Evolutionary conservation across 495 filamentous ascomycete species (phyloP), one percentile per base, ranked within the genome.

Genomic region (Entonaema liquescens): DNA sequence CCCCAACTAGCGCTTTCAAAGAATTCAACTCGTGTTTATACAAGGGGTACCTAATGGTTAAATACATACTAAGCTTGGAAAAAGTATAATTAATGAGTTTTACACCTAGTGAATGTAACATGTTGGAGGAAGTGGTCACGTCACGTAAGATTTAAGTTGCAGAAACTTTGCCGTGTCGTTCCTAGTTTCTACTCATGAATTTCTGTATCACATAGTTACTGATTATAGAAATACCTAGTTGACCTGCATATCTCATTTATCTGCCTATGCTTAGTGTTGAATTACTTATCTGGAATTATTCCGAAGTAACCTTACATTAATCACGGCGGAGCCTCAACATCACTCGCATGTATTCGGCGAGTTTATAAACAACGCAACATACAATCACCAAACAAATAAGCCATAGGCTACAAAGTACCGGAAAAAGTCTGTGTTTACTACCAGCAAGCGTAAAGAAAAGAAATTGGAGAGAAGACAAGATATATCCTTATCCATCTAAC

Each of bases 361-460:
- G 42, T 3, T 12, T 9, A 23, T 19, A 47, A 12, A 47, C 8
- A 47, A 3, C 42, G 21, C 25, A 15, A 3, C 25, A 29, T 9
- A 53, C 8, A 26, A 52, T 52, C 15, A 15, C 26, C 21, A 12
- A 52, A 9, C 17, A 47, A 13, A 21, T 12, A 47, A 47, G 17
- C 17, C 5, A 47, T 12, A 12, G 42, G 42, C 19, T 21, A 42
- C 13, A 35, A 12, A 44, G 40, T 19, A 44, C 28, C 26, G 12
- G 55, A 55, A 35, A 58, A 59, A 61, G 60, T 40, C 55, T 62
- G 68, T 71, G 31, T 65, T 71, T 70, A 66, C 67, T 70, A 66
- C 40, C 42, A 64, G 58, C 60, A 60, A 67, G 38, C 33, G 28
- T 65, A 59, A 59, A 58, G 40, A 71, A 68, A 71, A 64, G 52